Evolutionary conservation across 2,329 filamentous ascomycete genomes (phyloP).

Genomic region (Zymoseptoria brevis): DNA sequence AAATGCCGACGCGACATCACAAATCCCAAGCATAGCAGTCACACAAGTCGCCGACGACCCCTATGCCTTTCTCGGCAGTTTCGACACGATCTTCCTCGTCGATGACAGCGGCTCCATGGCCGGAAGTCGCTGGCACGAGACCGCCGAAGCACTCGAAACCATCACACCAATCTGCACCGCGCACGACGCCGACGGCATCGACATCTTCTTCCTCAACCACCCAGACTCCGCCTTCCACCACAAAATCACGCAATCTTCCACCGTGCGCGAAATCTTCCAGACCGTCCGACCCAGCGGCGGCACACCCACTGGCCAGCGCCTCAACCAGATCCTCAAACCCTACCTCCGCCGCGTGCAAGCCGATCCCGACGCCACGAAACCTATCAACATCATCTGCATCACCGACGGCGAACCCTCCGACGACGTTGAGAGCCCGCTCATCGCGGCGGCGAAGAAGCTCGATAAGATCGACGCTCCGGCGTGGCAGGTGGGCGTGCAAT

Average conservation of each 20-base stretch:
- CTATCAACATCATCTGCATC: slow-evolving; percentile 85
- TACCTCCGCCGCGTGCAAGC: slow-evolving; percentile 53
- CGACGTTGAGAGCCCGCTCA: slow-evolving; percentile 64
- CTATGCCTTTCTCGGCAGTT: slow-evolving; percentile 67
- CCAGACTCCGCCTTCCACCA: slow-evolving; percentile 51
- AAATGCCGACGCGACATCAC: slow-evolving; percentile 28
- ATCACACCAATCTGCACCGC: slow-evolving; percentile 76
- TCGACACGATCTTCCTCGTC: slow-evolving; percentile 85
- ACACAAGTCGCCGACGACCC: slow-evolving; percentile 48
- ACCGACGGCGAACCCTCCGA: slow-evolving; percentile 81
- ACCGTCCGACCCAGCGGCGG: slow-evolving; percentile 54
- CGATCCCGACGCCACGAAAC: slow-evolving; percentile 52
- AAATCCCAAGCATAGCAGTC: slow-evolving; percentile 3
- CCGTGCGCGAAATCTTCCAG: slow-evolving; percentile 64
- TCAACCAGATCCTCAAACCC: slow-evolving; percentile 63
- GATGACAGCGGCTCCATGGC: slow-evolving; percentile 89
- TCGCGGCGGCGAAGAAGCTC: slow-evolving; percentile 60
- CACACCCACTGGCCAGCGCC: slow-evolving; percentile 67
- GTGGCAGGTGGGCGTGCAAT: slow-evolving; percentile 86
- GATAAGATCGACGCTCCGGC: slow-evolving; percentile 61
- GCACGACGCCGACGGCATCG: slow-evolving; percentile 77
- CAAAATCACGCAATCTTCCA: slow-evolving; percentile 51
- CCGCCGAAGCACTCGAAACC: slow-evolving; percentile 57
- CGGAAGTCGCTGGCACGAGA: slow-evolving; percentile 68
- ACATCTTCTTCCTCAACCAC: slow-evolving; percentile 85